Conservation (phyloP, 2,329 filamentous ascomycete species). For the Dothistroma septosporum region DNA sequence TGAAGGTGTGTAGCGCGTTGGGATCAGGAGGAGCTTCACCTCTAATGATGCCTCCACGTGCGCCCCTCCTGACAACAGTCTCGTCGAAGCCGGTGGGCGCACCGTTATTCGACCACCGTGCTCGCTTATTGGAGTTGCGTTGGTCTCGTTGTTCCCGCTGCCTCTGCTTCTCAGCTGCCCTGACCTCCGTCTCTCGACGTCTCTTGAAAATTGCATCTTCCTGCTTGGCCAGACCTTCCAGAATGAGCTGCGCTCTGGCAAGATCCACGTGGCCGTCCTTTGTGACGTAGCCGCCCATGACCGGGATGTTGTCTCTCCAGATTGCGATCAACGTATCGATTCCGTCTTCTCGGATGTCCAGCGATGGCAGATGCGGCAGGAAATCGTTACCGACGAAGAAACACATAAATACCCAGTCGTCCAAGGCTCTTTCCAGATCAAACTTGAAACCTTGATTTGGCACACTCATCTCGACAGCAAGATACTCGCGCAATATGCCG, state of each 20-base stretch:
- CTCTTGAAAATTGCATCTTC: conserved; percentile 91
- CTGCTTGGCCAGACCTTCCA: conserved; percentile 82
- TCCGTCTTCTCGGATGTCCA: conserved; percentile 94
- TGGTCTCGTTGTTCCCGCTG: conserved; percentile 67
- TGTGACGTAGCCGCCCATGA: conserved; percentile 93
- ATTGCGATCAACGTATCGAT: conserved; percentile 96
- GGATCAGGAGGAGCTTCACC: conserved; percentile 36
- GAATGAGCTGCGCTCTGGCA: conserved; percentile 77
- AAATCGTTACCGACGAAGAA: conserved; percentile 99
- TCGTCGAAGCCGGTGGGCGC: conserved; percentile 31
- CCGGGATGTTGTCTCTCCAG: conserved; percentile 86
- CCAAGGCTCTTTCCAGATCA: conserved; percentile 87
- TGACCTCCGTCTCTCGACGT: conserved; percentile 79
- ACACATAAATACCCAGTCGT: conserved; percentile 99
- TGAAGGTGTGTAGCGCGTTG: conserved; percentile 53
- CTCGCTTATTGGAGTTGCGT: conserved; percentile 41
- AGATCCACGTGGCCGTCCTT: conserved; percentile 92
- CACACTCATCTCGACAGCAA: conserved; percentile 82
- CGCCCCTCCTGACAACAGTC: conserved; percentile 33
- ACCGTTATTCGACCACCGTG: conserved; percentile 29
- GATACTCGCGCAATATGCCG: conserved; percentile 83
- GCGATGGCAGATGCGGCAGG: conserved; percentile 89
- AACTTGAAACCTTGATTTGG: conserved; percentile 80
- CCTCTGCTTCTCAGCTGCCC: conserved; percentile 73
- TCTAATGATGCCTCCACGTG: conserved; percentile 31